A percentile compares a stretch with the other conserved stretches of the same genome.
phyloP scores from a whole-genome alignment of 805 yeast genomes.

The Metschnikowia baotianmanensis region DNA sequence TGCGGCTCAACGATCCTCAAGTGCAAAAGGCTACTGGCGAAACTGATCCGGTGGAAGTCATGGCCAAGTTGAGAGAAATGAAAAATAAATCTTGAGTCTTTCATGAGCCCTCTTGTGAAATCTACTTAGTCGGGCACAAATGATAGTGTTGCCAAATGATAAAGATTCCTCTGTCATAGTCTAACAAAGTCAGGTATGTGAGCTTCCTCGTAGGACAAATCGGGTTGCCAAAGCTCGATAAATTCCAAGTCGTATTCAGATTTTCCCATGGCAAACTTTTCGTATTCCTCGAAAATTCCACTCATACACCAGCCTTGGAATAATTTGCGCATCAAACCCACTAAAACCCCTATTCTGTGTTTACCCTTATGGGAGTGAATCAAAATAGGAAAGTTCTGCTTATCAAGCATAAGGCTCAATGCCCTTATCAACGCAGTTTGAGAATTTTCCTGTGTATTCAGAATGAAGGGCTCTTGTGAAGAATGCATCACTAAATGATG shows the following conservation, averaged over 20 bases:
- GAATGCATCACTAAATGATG: conserved; percentile 64
- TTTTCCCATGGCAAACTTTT: conserved; percentile 88
- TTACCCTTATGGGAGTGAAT: conserved; percentile 97
- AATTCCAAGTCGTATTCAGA: conserved; percentile 90
- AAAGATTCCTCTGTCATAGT: conserved; percentile 17
- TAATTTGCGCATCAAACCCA: conserved; percentile 83
- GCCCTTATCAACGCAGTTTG: conserved; percentile 52
- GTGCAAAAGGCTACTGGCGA: conserved; percentile 60
- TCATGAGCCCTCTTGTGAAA: not conserved
- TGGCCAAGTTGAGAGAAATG: conserved; percentile 71
- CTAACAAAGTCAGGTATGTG: conserved; percentile 66
- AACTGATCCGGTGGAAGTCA: conserved; percentile 50
- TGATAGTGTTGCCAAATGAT: not conserved
- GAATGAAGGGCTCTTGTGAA: conserved; percentile 74
- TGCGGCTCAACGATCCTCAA: conserved; percentile 67
- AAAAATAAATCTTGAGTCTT: conserved; percentile 51
- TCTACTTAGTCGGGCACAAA: not conserved
- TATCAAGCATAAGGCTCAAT: conserved; percentile 54
- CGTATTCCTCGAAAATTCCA: conserved; percentile 91
- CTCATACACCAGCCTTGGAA: conserved; percentile 92
- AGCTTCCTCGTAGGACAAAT: conserved; percentile 44
- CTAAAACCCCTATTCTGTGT: conserved; percentile 89
- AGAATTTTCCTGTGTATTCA: conserved; percentile 39
- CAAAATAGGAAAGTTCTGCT: conserved; percentile 78
- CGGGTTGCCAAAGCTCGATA: conserved; percentile 78